Evolutionary conservation across 75 land plant genomes (phyloP).

Genomic region (Selaginella moellendorffii): DNA sequence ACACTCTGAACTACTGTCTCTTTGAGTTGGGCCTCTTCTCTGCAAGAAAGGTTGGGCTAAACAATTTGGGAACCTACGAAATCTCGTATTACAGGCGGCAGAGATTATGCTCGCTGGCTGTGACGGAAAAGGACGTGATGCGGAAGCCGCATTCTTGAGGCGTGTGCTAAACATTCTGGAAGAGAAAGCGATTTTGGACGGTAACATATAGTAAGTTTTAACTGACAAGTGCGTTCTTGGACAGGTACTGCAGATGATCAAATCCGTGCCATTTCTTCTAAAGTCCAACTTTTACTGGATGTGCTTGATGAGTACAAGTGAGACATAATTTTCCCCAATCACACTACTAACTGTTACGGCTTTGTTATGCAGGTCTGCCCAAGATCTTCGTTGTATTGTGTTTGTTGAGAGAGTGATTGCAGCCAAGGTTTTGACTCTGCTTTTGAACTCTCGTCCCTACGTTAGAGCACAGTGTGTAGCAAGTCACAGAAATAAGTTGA

Average conservation of each 20-base stretch:
- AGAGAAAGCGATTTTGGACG: too few species aligned
- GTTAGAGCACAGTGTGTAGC: constrained; percentile 41
- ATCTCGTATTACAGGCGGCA: background rate
- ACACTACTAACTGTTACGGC: background rate
- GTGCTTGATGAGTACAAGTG: constrained; percentile 1
- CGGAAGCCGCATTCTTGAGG: too few species aligned
- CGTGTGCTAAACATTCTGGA: too few species aligned
- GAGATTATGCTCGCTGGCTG: too few species aligned
- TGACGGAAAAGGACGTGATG: too few species aligned
- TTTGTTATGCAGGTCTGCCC: background rate
- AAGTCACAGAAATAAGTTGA: constrained; percentile 36
- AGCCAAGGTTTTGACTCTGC: constrained; percentile 45
- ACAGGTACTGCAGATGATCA: too few species aligned
- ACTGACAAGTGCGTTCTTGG: too few species aligned
- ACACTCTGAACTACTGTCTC: background rate
- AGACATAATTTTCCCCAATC: too few species aligned
- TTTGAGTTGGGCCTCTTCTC: background rate
- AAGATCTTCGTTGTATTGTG: constrained; percentile 37
- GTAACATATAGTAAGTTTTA: too few species aligned
- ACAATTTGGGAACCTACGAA: background rate
- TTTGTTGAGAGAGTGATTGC: constrained; percentile 79
- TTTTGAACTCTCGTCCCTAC: constrained; percentile 34
- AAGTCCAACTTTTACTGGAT: background rate
- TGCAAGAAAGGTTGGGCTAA: background rate
- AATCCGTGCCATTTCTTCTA: background rate